Evolutionary conservation across 2,329 filamentous ascomycete genomes (phyloP), one percentile per base, ranked within the genome.

Genomic region (Neocucurbitaria cava): DNA sequence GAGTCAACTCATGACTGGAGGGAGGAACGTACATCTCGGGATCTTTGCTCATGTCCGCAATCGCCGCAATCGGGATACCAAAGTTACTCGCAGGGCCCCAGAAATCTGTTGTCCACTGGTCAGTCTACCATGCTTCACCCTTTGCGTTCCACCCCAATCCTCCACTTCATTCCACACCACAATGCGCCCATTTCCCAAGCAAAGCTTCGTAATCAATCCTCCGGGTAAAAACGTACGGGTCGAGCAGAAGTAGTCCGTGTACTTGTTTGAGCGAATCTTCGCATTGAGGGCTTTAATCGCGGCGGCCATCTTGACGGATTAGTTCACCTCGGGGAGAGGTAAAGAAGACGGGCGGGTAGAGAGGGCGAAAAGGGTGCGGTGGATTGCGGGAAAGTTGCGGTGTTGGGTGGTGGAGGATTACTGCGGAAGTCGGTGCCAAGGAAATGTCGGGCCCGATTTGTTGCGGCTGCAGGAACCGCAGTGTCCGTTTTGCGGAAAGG

Each of bases 231-330:
- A 80, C 80, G 66, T 77, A 82, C 80, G 81, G 62, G 81, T 83
- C 59, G 80, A 82, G 77, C 79, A 83, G 66, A 83, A 76, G 76
- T 83, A 83, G 64, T 83, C 80, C 17, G 72, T 65, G 56, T 78
- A 77, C 64, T 79, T 78, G 69, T 82, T 81, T 26, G 79, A 74
- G 68, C 81, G 78, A 66, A 83, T 83, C 67, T 77, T 76, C 68
- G 81, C 80, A 75, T 83, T 83, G 74, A 83, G 72, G 35, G 80
- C 81, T 76, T 81, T 82, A 70, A 82, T 76, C 67, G 79, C 80
- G 65, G 81, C 81, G 57, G 80, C 80, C 79, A 85, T 85, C 42
- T 58, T 65, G 63, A 54, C 49, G 43, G 49, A 45, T 41, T 52
- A 44, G 50, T n/a, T n/a, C n/a, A 41, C 26, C 56, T 21, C 33